phyloP scores from a whole-genome alignment of 768 basidiomycete genomes.

The Mycena pura region DNA sequence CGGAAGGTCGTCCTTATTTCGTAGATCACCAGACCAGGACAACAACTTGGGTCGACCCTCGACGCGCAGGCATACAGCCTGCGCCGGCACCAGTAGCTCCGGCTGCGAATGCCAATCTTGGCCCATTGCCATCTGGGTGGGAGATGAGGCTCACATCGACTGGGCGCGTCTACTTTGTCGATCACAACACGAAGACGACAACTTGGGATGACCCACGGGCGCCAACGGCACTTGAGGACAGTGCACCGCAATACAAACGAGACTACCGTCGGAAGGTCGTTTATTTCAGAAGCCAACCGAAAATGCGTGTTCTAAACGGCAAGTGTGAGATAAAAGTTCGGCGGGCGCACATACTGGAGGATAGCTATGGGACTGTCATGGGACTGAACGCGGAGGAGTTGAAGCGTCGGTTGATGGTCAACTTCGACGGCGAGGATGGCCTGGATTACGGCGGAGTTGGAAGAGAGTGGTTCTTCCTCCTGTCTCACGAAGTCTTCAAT shows the following conservation, averaged over 20 bases:
- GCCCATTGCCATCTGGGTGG: slow-evolving; percentile 90
- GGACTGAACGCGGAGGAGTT: slow-evolving; percentile 73
- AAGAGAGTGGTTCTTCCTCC: slow-evolving; percentile 86
- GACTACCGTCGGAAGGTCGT: slow-evolving; percentile 92
- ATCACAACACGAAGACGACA: slow-evolving; percentile 89
- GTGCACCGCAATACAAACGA: slow-evolving; percentile 94
- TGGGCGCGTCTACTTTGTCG: slow-evolving; percentile 88
- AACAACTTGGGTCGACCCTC: slow-evolving; percentile 92
- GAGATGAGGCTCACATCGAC: slow-evolving; percentile 93
- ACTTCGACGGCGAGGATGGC: slow-evolving; percentile 82
- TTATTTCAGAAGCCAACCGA: slow-evolving; percentile 91
- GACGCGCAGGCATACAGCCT: slow-evolving; percentile 59
- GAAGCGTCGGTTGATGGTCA: slow-evolving; percentile 74
- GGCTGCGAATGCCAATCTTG: slow-evolving; percentile 66
- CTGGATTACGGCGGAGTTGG: slow-evolving; percentile 82
- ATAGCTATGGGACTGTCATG: slow-evolving; percentile 88
- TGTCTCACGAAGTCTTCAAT: slow-evolving; percentile 85
- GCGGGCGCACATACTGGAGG: slow-evolving; percentile 82
- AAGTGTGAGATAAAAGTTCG: slow-evolving; percentile 90
- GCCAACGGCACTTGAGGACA: slow-evolving; percentile 82
- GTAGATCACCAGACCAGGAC: slow-evolving; percentile 82
- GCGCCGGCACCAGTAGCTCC: slow-evolving; percentile 55
- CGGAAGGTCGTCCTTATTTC: slow-evolving; percentile 80
- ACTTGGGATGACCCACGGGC: slow-evolving; percentile 94
- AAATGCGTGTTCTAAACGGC: slow-evolving; percentile 76